Base-by-base conservation (phyloP, 225 moss, liverwort and hornwort species). In the Pseudisothecium myosuroides region DNA sequence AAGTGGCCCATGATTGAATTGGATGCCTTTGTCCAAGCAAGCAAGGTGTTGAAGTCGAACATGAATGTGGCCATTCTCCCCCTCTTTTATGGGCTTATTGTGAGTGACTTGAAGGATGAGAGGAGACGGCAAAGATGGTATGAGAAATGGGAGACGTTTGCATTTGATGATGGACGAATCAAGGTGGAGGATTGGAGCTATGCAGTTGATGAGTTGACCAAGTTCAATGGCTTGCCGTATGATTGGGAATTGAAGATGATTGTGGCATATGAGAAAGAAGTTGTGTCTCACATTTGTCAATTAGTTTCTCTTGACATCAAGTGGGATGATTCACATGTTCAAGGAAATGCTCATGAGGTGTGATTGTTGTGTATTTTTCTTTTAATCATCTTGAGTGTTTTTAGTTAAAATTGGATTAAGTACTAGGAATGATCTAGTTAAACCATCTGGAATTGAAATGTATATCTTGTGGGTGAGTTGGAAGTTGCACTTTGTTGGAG, bases 371-470 rank as follows among this genome's bases (percentile, higher is more conserved):
- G 7, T 49, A 0, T 49, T 47, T 4, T 12, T 18, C 49, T 19
- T 49, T 32, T 49, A 0, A 7, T 49, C 19, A 31, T 49, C 19
- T 75, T 47, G 18, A 73, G 19, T 49, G 47, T 19, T 29, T 19
- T 49, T 1, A n/a, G n/a, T n/a, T n/a, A n/a, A n/a, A n/a, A n/a
- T n/a, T n/a, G n/a, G n/a, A n/a, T n/a, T n/a, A n/a, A n/a, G n/a
- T n/a, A 2, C 4, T 11, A 31, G 29, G 47, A 47, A 6, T 18
- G 11, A 2, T 17, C 10, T 11, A 0, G 0, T 31, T 47, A 11
- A 6, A 49, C 0, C 2, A 12, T 4, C 0, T 7, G 19, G 32
- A 11, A 47, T 49, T 0, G 0, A 32, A 75, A 4, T 50, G 5
- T 76, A 0, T 14, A 52, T 34, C 1, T 76, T 52, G n/a, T n/a